Evolutionary conservation across 768 basidiomycete species (phyloP).

Genomic region (Ramaria sp.): DNA sequence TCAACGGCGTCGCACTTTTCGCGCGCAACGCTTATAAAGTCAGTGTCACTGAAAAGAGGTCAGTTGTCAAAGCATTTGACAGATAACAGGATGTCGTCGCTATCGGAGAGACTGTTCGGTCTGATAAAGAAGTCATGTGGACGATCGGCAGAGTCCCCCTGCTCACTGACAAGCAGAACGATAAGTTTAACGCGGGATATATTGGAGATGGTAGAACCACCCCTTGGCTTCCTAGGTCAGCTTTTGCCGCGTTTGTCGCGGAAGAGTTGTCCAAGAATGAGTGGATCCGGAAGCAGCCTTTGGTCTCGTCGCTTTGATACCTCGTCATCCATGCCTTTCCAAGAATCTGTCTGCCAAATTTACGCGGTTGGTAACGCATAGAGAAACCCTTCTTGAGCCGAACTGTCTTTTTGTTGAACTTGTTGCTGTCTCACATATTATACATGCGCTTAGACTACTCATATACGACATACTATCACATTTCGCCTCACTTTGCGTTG

Average conservation of each 20-base stretch:
- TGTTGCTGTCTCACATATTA: too few species aligned
- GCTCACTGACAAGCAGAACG: slow-evolving; percentile 38
- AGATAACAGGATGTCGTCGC: slow-evolving; percentile 43
- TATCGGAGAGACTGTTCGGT: slow-evolving; percentile 45
- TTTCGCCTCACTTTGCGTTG: too few species aligned
- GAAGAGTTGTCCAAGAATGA: slow-evolving; percentile 44
- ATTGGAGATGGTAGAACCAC: slow-evolving; percentile 52
- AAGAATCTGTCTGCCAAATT: too few species aligned
- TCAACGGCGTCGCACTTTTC: slow-evolving; percentile 27
- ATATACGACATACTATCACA: too few species aligned
- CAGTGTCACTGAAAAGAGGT: neutral
- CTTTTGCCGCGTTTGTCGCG: slow-evolving; percentile 50
- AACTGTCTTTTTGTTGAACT: too few species aligned
- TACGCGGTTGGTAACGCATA: too few species aligned
- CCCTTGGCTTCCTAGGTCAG: slow-evolving; percentile 40
- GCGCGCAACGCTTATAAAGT: slow-evolving; percentile 44
- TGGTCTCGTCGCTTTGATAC: slow-evolving; percentile 24
- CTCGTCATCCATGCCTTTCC: neutral
- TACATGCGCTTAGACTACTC: too few species aligned
- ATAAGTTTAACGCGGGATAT: slow-evolving; percentile 47
- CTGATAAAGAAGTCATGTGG: slow-evolving; percentile 45
- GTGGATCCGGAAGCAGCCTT: slow-evolving; percentile 43
- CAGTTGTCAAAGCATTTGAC: neutral
- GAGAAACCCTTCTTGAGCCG: too few species aligned
- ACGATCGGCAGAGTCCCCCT: slow-evolving; percentile 62